Base-by-base conservation (phyloP, 2,329 filamentous ascomycete genomes). In the Verticillium albo-atrum region DNA sequence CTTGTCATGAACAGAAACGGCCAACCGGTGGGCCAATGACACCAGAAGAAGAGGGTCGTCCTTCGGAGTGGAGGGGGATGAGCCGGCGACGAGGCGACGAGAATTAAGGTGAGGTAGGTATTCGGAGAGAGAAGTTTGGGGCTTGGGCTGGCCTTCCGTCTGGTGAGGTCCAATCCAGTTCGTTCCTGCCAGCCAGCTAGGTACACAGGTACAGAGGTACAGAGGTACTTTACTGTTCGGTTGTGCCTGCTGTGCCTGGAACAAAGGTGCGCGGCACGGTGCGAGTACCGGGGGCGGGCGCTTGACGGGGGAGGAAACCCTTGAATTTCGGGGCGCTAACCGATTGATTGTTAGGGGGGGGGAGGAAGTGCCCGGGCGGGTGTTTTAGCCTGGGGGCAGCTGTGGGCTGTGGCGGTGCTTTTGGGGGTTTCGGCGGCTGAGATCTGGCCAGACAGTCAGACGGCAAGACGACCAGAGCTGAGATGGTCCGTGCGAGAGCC, bases 1-100 rank as follows among this genome's bases (percentile, higher is more conserved):
- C 63, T 63, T 62, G 61, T 60, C 63, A 64, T 64, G 47, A 58
- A 63, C 55, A 60, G 37, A 54, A 50, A 57, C 25, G 61, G 62
- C 62, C 62, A 55, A 58, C 58, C 56, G 56, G 25, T 54, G 55
- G 61, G 61, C 61, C 63, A 59, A 63, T 58, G 58, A 63, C 58
- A 58, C 58, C 58, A 54, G 57, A 60, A 60, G 54, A 50, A 50
- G 42, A 50, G 20, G 20, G 42, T 50, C 42, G 42, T 50, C 42
- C 52, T 58, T 63, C 62, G 56, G 61, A 57, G 58, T 58, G 55
- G 58, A 62, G 61, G 62, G 56, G 42, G 42, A 50, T 50, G 58
- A 62, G 60, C 51, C 60, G 56, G 54, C 34, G 51, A 57, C 50
- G 61, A 61, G 56, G 55, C 35, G 59, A 61, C 54, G 56, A 57